These are phyloP conservation scores for Alloteropsis semialata DNA, from an alignment of 176 grass and related monocot species.

Conservation along the genomic window DNA sequence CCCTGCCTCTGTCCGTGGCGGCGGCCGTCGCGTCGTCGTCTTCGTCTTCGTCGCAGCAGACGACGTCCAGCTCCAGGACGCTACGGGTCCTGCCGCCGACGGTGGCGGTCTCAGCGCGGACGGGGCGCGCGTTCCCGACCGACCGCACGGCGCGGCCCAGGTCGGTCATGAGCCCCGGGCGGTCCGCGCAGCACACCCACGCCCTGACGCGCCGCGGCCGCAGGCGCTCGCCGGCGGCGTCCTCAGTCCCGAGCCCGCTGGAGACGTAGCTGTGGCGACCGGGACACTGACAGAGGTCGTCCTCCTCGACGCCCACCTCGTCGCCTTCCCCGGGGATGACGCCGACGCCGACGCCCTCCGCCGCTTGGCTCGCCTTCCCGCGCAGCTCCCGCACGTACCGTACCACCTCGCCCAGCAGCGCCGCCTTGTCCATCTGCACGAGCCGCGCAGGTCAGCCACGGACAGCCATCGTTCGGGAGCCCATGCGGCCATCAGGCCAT, in stretches of 20 bases:
- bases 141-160: slow-evolving; percentile 73
- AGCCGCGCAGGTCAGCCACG: no score
- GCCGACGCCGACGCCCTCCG: slow-evolving; percentile 31
- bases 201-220: slow-evolving; percentile 41
- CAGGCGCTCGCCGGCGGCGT: background rate
- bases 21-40: background rate
- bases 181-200: slow-evolving; percentile 90
- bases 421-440: slow-evolving; percentile 95
- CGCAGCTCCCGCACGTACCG: slow-evolving; percentile 82
- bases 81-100: slow-evolving; percentile 67
- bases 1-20: background rate
- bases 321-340: slow-evolving; percentile 67
- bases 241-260: background rate
- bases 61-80: slow-evolving; percentile 68
- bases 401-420: slow-evolving; percentile 93
- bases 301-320: slow-evolving; percentile 65
- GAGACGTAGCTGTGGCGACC: background rate
- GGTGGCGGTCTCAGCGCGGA: slow-evolving; percentile 81
- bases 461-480: background rate
- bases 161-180: slow-evolving; percentile 74
- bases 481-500: no score
- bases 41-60: background rate
- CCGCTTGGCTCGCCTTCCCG: slow-evolving; percentile 42
- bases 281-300: background rate
- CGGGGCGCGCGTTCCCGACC: slow-evolving; percentile 55